These are phyloP conservation scores for Pseudogymnoascus sp. DNA, from an alignment of 2,329 filamentous ascomycete genomes.

Conservation along the genomic window DNA sequence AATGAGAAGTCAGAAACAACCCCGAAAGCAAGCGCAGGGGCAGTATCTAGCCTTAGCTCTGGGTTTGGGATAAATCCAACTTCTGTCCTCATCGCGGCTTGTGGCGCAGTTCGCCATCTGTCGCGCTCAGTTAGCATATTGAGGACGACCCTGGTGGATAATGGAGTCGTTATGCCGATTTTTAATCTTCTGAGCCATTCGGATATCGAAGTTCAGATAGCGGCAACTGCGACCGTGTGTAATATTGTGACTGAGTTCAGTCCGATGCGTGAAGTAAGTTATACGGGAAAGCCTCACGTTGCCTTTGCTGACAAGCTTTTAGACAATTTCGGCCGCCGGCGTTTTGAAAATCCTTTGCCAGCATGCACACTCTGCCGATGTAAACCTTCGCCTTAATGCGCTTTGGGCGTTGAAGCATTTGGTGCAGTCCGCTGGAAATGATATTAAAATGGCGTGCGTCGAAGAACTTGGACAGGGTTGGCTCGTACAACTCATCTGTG, in stretches of 20 bases:
- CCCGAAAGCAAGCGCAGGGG: constrained; percentile 14
- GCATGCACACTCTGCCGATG: constrained; percentile 74
- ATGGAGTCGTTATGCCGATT: constrained; percentile 70
- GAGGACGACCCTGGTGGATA: constrained; percentile 80
- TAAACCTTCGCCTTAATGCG: constrained; percentile 74
- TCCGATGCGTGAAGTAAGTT: constrained; percentile 76
- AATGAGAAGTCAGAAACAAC: constrained; percentile 32
- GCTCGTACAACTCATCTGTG: constrained; percentile 71
- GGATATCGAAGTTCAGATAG: constrained; percentile 74
- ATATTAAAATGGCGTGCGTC: constrained; percentile 69
- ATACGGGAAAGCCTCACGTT: neutral
- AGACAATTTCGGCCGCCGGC: constrained; percentile 67
- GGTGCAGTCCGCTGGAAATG: constrained; percentile 62
- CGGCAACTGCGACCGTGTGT: constrained; percentile 74
- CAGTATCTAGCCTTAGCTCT: constrained; percentile 11
- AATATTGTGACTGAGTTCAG: constrained; percentile 87
- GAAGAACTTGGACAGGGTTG: constrained; percentile 71
- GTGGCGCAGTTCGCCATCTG: constrained; percentile 71
- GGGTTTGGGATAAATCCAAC: constrained; percentile 68
- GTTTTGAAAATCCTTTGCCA: constrained; percentile 72
- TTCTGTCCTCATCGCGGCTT: constrained; percentile 75
- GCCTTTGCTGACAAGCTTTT: constrained; percentile 11
- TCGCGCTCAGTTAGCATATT: constrained; percentile 79
- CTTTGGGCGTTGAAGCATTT: constrained; percentile 93
- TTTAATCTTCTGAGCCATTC: constrained; percentile 67